These are phyloP conservation scores for Diddensiella caesifluorescens DNA, from an alignment of 805 yeast genomes.

Conservation along the genomic window DNA sequence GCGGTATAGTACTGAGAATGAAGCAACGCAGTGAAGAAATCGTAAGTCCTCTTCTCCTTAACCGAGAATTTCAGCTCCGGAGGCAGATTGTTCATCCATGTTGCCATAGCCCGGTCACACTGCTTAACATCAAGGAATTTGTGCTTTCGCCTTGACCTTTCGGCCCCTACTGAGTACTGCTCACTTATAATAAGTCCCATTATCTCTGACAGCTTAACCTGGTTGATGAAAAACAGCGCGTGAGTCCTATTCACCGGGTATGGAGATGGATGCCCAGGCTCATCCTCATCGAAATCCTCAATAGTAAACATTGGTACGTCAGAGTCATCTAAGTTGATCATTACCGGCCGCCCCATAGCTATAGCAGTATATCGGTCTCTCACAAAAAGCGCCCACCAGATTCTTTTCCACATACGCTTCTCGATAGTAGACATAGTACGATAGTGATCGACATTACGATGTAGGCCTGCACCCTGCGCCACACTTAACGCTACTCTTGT, in stretches of 20 bases:
- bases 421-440: constrained; percentile 38
- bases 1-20: constrained; percentile 69
- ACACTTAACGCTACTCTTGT: constrained; percentile 60
- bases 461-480: constrained; percentile 75
- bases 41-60: constrained; percentile 48
- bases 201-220: constrained; percentile 63
- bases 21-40: constrained; percentile 52
- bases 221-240: constrained; percentile 54
- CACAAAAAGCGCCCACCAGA: constrained; percentile 74
- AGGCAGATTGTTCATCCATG: constrained; percentile 69
- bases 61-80: constrained; percentile 56
- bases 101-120: constrained; percentile 71
- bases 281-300: constrained; percentile 59
- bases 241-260: constrained; percentile 46
- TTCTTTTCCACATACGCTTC: constrained; percentile 51
- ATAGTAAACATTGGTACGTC: constrained; percentile 66
- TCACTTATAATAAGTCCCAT: constrained; percentile 63
- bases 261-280: constrained; percentile 34
- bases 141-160: constrained; percentile 39
- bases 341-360: constrained; percentile 68
- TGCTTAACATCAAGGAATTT: constrained; percentile 49
- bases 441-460: constrained; percentile 43
- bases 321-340: constrained; percentile 65
- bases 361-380: constrained; percentile 66
- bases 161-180: constrained; percentile 67